Conservation (phyloP, 2,329 filamentous ascomycete genomes). For the Cryoendolithus antarcticus region DNA sequence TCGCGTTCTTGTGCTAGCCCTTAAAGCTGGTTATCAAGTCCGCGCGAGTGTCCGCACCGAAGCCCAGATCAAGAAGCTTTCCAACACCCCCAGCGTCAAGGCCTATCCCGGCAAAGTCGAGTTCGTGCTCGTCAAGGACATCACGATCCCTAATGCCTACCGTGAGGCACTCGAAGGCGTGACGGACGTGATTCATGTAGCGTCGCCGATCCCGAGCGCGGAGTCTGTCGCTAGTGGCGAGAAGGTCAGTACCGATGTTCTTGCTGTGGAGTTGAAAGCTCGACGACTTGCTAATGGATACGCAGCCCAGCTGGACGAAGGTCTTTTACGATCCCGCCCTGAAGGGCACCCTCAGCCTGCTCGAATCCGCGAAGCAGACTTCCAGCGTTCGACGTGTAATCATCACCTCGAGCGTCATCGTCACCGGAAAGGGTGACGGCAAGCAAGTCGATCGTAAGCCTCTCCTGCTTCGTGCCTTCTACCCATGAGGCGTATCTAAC, state of each 20-base stretch:
- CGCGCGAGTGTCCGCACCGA: conserved; percentile 25
- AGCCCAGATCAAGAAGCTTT: conserved; percentile 19
- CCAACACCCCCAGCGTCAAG: background rate
- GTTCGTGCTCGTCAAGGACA: conserved; percentile 23
- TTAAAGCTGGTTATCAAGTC: conserved; percentile 25
- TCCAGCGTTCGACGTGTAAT: conserved; percentile 26
- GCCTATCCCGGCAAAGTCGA: conserved; percentile 12
- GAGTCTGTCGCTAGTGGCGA: background rate
- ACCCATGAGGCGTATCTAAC: background rate
- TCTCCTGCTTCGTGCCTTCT: background rate
- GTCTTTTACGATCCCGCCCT: conserved; percentile 14
- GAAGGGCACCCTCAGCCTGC: conserved; percentile 24
- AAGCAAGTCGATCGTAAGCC: background rate
- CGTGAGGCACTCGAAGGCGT: conserved; percentile 23
- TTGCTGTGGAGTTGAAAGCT: too few species aligned
- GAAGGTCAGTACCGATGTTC: too few species aligned
- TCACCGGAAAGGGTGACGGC: background rate
- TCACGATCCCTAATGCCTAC: conserved; percentile 19
- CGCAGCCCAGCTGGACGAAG: background rate
- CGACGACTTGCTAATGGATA: too few species aligned
- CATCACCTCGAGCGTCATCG: conserved; percentile 21
- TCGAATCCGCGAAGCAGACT: conserved; percentile 24
- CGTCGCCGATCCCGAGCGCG: conserved; percentile 9
- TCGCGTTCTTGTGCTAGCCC: conserved; percentile 20
- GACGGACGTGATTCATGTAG: conserved; percentile 17